Base-by-base conservation (phyloP, 495 filamentous ascomycete species). In the Schizothecium vesticola region DNA sequence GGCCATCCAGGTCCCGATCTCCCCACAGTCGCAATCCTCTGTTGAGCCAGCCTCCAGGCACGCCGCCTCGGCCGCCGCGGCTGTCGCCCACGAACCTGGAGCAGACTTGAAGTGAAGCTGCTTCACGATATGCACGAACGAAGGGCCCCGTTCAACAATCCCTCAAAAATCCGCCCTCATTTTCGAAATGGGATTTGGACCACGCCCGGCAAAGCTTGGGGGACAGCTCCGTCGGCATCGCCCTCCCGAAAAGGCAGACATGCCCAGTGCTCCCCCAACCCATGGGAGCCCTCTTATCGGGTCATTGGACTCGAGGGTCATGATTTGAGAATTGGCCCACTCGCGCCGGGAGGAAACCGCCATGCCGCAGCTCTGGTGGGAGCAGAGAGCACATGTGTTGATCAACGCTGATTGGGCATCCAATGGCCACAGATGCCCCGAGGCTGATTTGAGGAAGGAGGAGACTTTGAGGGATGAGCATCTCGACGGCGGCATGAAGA, bases 1-100 rank as follows among this genome's bases (percentile, higher is more conserved):
- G 66, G 28, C 74, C 70, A 6, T 70, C 77, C 22, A 73, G 74
- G 56, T 68, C 70, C 12, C 63, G 74, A 56, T 68, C 70, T 21
- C 63, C 78, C 3, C 75, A 71, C 0, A 71, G 69, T 36, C 69
- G 70, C 7, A 65, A 64, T 24, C 62, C 69, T 11, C 64, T 68
- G n/a, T 11, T 23, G 25, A 33, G 63, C 12, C 33, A 36, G 3
- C 59, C 43, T 8, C 11, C 59, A 12, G 65, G 60, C 11, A 59
- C 72, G 25, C 43, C 19, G 19, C 43, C 16, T 51, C 43, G 16
- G 43, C n/a, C 43, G 22, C 43, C 43, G 19, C 36, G 36, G 13
- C 36, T 19, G 16, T n/a, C 36, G 16, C 36, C 36, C 36, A 51
- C 19, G 36, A 51, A 19, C 36, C 36, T 8, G 43, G 43, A 51